Evolutionary conservation across 202 grass and related monocot species (phyloP).

Genomic region (Schoenoplectus triqueter): DNA sequence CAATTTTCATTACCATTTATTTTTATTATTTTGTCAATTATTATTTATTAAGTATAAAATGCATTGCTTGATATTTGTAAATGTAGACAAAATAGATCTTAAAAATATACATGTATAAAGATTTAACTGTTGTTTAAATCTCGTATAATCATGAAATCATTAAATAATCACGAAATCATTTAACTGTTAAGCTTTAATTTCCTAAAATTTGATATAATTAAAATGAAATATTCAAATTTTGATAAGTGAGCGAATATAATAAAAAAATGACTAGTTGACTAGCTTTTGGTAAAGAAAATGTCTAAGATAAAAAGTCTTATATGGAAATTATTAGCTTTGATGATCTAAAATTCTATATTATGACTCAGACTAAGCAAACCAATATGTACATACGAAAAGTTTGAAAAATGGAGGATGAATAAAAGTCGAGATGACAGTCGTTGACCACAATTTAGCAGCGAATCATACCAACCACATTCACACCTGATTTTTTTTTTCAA

Average conservation of each 20-base stretch:
- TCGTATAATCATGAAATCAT: no score
- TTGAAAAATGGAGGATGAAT: background rate
- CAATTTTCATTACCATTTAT: no score
- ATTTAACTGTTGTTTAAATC: no score
- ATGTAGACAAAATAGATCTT: no score
- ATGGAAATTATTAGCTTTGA: background rate
- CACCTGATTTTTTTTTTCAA: no score
- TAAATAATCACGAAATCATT: no score
- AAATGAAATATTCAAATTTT: background rate
- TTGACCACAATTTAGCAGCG: conserved; percentile 7
- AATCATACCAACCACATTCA: background rate
- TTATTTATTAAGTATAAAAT: no score
- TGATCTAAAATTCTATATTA: background rate
- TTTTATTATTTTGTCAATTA: no score
- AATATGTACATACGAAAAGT: background rate
- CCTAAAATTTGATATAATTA: no score
- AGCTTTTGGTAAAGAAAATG: background rate
- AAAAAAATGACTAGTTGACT: conserved; percentile 2
- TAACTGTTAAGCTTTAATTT: no score
- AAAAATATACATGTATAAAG: no score
- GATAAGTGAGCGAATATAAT: background rate
- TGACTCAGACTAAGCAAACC: background rate
- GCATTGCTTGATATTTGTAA: no score
- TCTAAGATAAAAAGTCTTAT: background rate
- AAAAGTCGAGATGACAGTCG: background rate